phyloP scores from a whole-genome alignment of 1,284 basidiomycete genomes.

The Ustilago crameri region DNA sequence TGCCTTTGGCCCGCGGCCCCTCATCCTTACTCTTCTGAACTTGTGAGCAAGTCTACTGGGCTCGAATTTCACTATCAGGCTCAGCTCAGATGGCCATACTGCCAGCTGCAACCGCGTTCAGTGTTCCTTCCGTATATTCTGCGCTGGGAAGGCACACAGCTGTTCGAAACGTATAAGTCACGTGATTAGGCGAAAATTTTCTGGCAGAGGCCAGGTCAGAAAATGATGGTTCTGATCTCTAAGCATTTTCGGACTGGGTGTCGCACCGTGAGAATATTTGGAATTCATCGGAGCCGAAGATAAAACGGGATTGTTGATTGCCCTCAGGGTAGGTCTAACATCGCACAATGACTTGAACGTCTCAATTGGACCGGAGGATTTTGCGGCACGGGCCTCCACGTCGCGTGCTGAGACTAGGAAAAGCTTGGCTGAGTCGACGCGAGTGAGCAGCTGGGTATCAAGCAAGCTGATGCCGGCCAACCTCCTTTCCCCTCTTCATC shows the following conservation, averaged over 20 bases:
- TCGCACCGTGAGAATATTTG: slow-evolving; percentile 9
- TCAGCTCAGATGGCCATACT: neutral
- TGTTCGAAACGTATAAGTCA: neutral
- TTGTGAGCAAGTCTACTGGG: too few species aligned
- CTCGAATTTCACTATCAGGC: too few species aligned
- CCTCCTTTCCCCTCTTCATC: slow-evolving; percentile 18
- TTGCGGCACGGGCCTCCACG: slow-evolving; percentile 39
- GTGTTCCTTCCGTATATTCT: neutral
- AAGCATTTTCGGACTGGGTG: too few species aligned
- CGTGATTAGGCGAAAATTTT: neutral
- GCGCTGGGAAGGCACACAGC: neutral
- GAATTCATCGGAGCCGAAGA: neutral
- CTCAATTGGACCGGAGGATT: neutral
- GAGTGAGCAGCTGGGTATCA: slow-evolving; percentile 13
- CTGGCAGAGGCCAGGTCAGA: too few species aligned
- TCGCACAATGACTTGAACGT: too few species aligned
- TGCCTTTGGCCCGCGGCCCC: neutral
- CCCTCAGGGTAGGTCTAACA: slow-evolving; percentile 7
- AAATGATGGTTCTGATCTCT: too few species aligned
- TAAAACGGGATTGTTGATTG: too few species aligned
- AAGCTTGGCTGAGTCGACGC: slow-evolving; percentile 18
- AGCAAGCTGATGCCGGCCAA: neutral
- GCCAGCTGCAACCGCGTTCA: slow-evolving; percentile 6
- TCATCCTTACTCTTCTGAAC: too few species aligned
- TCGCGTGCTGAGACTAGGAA: neutral